These are phyloP conservation scores for Starmerella powellii DNA, from an alignment of 805 yeast genomes.

Conservation along the genomic window DNA sequence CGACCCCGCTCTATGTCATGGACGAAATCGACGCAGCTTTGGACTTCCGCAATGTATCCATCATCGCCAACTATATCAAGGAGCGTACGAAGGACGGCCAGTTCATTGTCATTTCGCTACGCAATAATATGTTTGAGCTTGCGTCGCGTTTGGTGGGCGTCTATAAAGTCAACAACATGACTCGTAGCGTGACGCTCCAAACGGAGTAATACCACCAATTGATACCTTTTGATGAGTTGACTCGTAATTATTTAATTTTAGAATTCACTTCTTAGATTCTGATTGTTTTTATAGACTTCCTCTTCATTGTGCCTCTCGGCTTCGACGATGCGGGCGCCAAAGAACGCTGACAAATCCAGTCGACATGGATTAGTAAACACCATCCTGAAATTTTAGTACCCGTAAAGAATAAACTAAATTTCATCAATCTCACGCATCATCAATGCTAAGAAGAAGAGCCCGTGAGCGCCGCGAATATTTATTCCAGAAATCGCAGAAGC, in stretches of 20 bases:
- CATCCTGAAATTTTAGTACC: not conserved
- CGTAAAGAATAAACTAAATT: no score
- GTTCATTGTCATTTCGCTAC: slow-evolving; percentile 82
- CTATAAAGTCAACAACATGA: slow-evolving; percentile 84
- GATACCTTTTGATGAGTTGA: no score
- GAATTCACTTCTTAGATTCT: no score
- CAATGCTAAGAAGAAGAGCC: slow-evolving; percentile 75
- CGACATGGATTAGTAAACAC: no score
- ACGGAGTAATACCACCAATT: no score
- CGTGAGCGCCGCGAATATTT: slow-evolving; percentile 92
- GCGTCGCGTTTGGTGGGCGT: slow-evolving; percentile 92
- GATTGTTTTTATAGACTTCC: no score
- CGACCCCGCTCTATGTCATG: slow-evolving; percentile 96
- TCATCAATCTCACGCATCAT: no score
- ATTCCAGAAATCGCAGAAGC: slow-evolving; percentile 74
- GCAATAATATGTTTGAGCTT: slow-evolving; percentile 96
- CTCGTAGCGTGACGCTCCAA: slow-evolving; percentile 55
- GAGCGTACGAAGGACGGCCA: slow-evolving; percentile 95
- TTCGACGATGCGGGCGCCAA: no score
- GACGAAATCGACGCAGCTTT: slow-evolving; percentile 98
- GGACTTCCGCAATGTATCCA: slow-evolving; percentile 92
- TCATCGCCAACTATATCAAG: slow-evolving; percentile 93
- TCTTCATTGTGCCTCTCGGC: no score
- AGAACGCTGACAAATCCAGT: no score
- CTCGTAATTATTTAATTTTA: no score